Evolutionary conservation across 352 stramenopile genomes (phyloP).

Genomic region (Pythium grandisporangium): DNA sequence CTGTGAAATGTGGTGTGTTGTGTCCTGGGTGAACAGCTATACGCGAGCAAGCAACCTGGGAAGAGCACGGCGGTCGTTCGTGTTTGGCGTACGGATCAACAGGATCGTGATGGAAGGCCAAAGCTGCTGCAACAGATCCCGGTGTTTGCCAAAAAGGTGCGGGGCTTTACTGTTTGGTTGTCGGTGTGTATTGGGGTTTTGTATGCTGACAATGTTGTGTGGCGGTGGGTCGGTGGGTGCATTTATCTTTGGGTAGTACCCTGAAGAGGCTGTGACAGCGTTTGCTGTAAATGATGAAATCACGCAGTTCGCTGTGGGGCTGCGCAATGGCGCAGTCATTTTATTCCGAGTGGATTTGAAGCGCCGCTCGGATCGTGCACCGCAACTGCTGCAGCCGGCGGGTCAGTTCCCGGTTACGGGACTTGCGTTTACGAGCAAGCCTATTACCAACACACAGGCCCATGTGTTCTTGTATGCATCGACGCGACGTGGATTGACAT

Average conservation of each 20-base stretch:
- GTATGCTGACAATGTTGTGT: not conserved
- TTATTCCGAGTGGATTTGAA: constrained; percentile 76
- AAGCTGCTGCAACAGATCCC: constrained; percentile 83
- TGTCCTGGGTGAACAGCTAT: constrained; percentile 41
- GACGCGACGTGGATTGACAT: constrained; percentile 68
- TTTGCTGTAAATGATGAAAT: constrained; percentile 82
- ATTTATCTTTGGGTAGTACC: constrained; percentile 30
- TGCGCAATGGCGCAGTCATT: constrained; percentile 81
- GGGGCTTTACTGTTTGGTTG: too few species aligned
- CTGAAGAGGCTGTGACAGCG: constrained; percentile 78
- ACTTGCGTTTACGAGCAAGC: constrained; percentile 74
- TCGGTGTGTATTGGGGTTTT: too few species aligned
- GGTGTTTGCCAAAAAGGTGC: constrained; percentile 75
- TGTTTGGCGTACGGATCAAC: constrained; percentile 84
- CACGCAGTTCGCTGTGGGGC: constrained; percentile 66
- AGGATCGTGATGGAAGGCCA: constrained; percentile 76
- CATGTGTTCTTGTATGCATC: constrained; percentile 78
- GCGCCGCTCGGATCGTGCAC: constrained; percentile 52
- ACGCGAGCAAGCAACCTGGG: constrained; percentile 47
- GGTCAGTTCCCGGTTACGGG: constrained; percentile 73
- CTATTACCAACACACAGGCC: constrained; percentile 40
- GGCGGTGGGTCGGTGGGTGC: too few species aligned
- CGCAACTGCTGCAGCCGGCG: constrained; percentile 66
- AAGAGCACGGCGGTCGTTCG: constrained; percentile 70
- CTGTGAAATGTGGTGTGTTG: too few species aligned